Percentiles rank a stretch among this genome's conserved stretches.
These are phyloP conservation scores for Blepharisma stoltei DNA, from an alignment of 73 alveolate species.

Conservation along the genomic window DNA sequence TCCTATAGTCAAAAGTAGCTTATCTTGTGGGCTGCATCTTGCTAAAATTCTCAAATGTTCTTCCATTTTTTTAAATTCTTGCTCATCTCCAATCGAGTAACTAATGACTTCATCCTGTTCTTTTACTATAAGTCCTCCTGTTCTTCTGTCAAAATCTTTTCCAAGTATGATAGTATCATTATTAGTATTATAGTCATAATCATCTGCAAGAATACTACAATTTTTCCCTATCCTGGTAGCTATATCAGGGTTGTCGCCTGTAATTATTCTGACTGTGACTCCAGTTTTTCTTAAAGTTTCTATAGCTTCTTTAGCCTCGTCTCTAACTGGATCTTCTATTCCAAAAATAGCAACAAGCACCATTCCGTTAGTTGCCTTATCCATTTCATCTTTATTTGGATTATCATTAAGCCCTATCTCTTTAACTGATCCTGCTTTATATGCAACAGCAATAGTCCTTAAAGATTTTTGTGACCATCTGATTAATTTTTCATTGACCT, in stretches of 20 bases:
- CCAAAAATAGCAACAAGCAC: conserved; percentile 80
- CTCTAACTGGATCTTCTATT: conserved; percentile 83
- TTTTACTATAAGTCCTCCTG: conserved; percentile 45
- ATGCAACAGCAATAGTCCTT: conserved; percentile 19
- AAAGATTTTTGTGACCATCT: not conserved
- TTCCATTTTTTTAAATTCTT: conserved; percentile 59
- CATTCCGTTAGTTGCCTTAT: conserved; percentile 16
- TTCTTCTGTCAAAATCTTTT: conserved; percentile 41
- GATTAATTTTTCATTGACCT: not conserved
- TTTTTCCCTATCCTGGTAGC: conserved; percentile 91
- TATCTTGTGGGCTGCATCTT: conserved; percentile 87
- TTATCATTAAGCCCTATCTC: not conserved
- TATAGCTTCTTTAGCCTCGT: conserved; percentile 81
- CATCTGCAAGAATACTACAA: conserved; percentile 60
- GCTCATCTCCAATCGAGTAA: conserved; percentile 49
- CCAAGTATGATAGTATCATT: conserved; percentile 86
- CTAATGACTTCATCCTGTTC: not conserved
- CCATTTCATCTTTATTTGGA: not conserved
- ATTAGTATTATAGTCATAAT: conserved; percentile 16
- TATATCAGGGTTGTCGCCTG: conserved; percentile 90
- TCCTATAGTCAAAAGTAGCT: conserved; percentile 82
- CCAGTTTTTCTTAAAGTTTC: conserved; percentile 74
- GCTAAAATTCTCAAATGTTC: conserved; percentile 80
- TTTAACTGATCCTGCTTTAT: not conserved
- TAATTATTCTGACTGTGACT: conserved; percentile 86